Base-by-base conservation (phyloP, 768 basidiomycete species). In the Suillus spraguei region DNA sequence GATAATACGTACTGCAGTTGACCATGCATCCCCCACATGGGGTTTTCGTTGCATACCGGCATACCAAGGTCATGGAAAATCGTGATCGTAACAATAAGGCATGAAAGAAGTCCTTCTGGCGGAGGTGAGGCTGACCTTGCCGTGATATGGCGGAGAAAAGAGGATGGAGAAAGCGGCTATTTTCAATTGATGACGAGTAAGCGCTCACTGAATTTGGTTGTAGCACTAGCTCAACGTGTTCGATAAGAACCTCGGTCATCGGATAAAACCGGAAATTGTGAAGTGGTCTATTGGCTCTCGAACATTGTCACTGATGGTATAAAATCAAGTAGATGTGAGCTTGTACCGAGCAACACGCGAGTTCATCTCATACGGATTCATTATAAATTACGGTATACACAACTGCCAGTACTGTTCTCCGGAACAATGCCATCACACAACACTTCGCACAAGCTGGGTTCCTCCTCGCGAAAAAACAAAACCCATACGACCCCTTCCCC, bases 341-440 rank as follows among this genome's bases (percentile, higher is more conserved):
- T 17, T 50, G 24, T 16, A 49, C 8, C 3, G 4, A 53, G 3
- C 33, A 20, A 20, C 52, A 53, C 52, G 11, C 32, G 32, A 33
- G 20, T 33, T 53, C 52, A 53, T 53, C 32, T 53, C 20, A 10
- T n/a, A 16, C 49, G 7, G 6, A 13, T 24, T 24, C 46, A n/a
- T 47, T 24, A 24, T 24, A 28, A 49, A 8, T 50, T 52, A 47
- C 46, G 22, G 22, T 47, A 22, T 22, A 39, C 39, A 39, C 14
- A 5, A 24, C 22, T 28, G 28, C 28, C 28, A 28, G 28, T 28
- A 28, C 28, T 47, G n/a, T 11, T n/a, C 13, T 38, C 36, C 36
- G 36, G 36, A 36, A 36, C 36, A 11, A 62, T 59, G 56, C 35
- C 32, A 42, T 59, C 53, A 42, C 33, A 20, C n/a, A 20, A 62